Base-by-base conservation (phyloP, 371 early-diverging fungal species). In the Syncephalastrum sp. region DNA sequence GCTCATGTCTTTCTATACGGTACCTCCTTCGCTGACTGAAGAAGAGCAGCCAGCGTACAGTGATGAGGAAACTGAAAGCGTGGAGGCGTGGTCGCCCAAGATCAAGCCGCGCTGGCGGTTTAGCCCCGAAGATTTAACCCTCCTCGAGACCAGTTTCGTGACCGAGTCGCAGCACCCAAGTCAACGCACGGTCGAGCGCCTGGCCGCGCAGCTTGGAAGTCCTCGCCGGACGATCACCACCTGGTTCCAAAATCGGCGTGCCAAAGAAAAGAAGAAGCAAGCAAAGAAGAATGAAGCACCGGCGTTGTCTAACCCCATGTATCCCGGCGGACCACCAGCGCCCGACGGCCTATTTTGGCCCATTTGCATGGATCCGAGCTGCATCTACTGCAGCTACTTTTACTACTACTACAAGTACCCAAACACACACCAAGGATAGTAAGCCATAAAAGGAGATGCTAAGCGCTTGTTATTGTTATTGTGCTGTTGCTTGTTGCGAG, bases 221-320 rank as follows among this genome's bases (percentile, higher is more conserved):
- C 61, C 70, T 8, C 59, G 69, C n/a, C 65, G 66, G 16, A 69
- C 65, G 2, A 59, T 76, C 10, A 69, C 68, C 0, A 76, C 77
- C 1, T 76, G 77, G 77, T 76, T 76, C 47, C 77, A 76, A 50
- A 76, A 76, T 17, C 48, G 71, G 42, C 63, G 77, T n/a, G 77
- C 77, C 14, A 76, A 76, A 46, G 45, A 65, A 38, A 71, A 67
- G 38, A 33, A 33, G 38, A 33, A 33, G 8, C 38, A 33, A 6
- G 38, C 38, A 33, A 33, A 33, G 38, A 50, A 42, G 69, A 50
- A 61, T 16, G 25, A 38, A 16, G 23, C 5, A 21, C 23, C 23
- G 14, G 14, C 54, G 6, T 24, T 14, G 4, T 17, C 51, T 12
- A 6, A 1, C 12, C 33, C 38, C 2, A 12, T 10, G 12, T 8